Evolutionary conservation across 2,329 filamentous ascomycete genomes (phyloP).

Genomic region (Berkeleyomyces rouxiae): DNA sequence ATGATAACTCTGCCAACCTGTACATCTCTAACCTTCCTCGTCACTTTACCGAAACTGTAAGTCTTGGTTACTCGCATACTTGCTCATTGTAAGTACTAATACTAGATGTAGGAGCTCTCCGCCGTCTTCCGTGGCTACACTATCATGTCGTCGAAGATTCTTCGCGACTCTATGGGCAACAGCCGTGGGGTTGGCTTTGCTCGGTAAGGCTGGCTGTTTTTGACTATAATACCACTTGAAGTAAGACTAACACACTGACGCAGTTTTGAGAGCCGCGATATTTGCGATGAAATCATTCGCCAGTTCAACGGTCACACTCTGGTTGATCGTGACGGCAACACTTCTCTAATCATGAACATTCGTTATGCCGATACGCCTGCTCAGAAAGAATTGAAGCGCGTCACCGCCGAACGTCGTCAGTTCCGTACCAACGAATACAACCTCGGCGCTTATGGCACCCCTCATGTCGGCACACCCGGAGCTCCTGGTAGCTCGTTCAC

Average conservation of each 20-base stretch:
- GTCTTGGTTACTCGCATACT: conserved; percentile 21
- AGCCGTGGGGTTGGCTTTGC: conserved; percentile 96
- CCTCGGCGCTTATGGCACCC: conserved; percentile 49
- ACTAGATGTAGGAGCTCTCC: conserved; percentile 44
- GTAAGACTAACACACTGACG: not conserved
- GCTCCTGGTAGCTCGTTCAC: conserved; percentile 18
- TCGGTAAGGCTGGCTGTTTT: conserved; percentile 42
- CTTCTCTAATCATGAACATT: conserved; percentile 61
- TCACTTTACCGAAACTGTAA: conserved; percentile 74
- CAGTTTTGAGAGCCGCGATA: conserved; percentile 76
- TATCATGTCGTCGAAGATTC: conserved; percentile 87
- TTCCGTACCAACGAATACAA: conserved; percentile 96
- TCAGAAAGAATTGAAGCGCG: conserved; percentile 91
- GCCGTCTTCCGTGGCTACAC: conserved; percentile 64
- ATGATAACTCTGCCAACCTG: conserved; percentile 79
- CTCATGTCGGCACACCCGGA: conserved; percentile 36
- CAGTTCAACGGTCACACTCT: conserved; percentile 68
- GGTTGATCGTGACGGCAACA: conserved; percentile 46
- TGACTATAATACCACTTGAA: conserved; percentile 16
- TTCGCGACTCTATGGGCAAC: conserved; percentile 78
- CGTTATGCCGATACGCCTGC: conserved; percentile 93
- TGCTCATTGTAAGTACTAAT: conserved; percentile 13
- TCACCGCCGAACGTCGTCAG: conserved; percentile 85
- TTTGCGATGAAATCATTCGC: conserved; percentile 78
- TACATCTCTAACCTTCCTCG: conserved; percentile 96